Evolutionary conservation across 2,329 filamentous ascomycete species (phyloP), one percentile per base, ranked within the genome.

Genomic region (Sporothrix pseudoabietina): DNA sequence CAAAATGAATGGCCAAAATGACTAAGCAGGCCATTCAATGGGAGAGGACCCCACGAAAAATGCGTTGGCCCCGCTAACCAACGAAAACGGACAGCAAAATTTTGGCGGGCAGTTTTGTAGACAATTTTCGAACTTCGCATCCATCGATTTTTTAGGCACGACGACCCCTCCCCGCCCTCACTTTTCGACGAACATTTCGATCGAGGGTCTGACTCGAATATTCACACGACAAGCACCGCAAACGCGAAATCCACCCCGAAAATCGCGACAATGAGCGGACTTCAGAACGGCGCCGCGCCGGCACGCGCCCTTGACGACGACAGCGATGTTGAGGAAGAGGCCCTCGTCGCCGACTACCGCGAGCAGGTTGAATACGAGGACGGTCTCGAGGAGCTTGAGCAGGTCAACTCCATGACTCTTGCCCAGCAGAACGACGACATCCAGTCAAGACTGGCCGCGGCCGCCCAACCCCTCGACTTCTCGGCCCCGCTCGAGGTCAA

Each of bases 291-390:
- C 80, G 84, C 84, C 79, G 85, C 87, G 80, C 87, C 88, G 77
- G 82, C 85, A 80, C 88, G 89, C 82, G 84, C 86, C 77, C 83
- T 89, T 74, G 90, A 90, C 79, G 92, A 95, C 83, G 94, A 97
- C 82, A 97, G 94, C 81, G 96, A 98, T 82, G 92, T 93, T 77
- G 94, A 98, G 85, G 95, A 98, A 87, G 96, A 98, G 85, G 92
- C 92, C 79, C 89, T 99, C 78, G 96, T 94, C 79, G 94, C 94
- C 84, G 94, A 98, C 85, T 98, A 98, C 88, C 91, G 91, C 82
- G 94, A 98, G 85, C 95, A 98, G 84, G 93, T 97, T 78, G 94
- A 96, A 82, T 98, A 95, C 80, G 93, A 97, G 80, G 94, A 94
- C 81, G 90, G 91, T 78, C 90, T 94, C 84, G 91, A 91, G 76